Evolutionary conservation across 78 protist genomes (phyloP).

Genomic region (Trichosphaerium sp.): DNA sequence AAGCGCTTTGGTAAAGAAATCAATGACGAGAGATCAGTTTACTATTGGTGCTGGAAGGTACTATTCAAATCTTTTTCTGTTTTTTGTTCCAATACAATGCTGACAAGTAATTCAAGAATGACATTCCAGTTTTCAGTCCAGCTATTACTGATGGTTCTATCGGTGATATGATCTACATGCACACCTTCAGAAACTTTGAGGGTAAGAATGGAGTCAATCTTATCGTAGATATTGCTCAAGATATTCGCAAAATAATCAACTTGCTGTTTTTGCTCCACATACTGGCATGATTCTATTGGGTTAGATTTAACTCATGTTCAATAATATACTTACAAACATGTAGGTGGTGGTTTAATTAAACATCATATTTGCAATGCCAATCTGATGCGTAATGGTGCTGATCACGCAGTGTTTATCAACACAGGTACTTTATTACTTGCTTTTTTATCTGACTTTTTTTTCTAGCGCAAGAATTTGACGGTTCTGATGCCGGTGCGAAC

Average conservation of each 20-base stretch:
- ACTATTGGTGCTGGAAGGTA: constrained; percentile 86
- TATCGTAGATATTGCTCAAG: constrained; percentile 75
- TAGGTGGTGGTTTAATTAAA: constrained; percentile 99
- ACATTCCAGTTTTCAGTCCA: constrained; percentile 97
- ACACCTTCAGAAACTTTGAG: constrained; percentile 81
- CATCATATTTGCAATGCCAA: constrained; percentile 99
- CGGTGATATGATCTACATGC: constrained; percentile 98
- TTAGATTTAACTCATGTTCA: no score
- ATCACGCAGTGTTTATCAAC: constrained; percentile 83
- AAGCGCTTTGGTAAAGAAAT: constrained; percentile 88
- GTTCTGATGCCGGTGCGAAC: constrained; percentile 95
- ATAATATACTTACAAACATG: no score
- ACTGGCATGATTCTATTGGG: constrained; percentile 96
- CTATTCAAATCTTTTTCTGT: not conserved
- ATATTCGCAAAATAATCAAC: constrained; percentile 65
- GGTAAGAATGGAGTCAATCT: no score
- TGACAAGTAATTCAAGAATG: constrained; percentile 34
- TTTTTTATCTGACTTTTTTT: not conserved
- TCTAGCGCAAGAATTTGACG: constrained; percentile 76
- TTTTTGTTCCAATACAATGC: not conserved
- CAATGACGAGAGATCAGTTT: constrained; percentile 73
- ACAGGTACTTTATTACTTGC: constrained; percentile 43
- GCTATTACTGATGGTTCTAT: constrained; percentile 97
- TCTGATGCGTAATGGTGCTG: constrained; percentile 99
- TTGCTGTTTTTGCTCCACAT: constrained; percentile 57